These are phyloP conservation scores for Candida maltosa DNA, from an alignment of 805 yeast genomes.

Conservation along the genomic window DNA sequence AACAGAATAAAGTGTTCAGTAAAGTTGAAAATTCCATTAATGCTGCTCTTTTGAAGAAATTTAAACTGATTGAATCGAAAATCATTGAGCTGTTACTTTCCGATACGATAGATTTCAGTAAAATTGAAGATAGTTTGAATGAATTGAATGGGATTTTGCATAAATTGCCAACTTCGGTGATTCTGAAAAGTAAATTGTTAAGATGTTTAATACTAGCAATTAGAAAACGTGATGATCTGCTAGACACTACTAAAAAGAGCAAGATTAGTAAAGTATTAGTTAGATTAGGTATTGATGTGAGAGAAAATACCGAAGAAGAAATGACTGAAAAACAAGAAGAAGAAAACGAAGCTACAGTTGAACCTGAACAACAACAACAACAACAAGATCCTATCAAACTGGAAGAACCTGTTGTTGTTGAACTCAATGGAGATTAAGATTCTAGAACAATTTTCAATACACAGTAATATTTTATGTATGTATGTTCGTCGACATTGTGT, in stretches of 20 bases:
- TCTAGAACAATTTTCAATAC: no score
- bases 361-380: no score
- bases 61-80: conserved; percentile 9
- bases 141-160: conserved; percentile 13
- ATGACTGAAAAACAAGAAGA: conserved; percentile 2
- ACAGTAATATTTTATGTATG: no score
- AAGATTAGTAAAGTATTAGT: conserved; percentile 19
- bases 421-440: no score
- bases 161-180: conserved; percentile 26
- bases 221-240: conserved; percentile 19
- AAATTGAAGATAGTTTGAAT: conserved; percentile 12
- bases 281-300: conserved; percentile 13
- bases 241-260: conserved; percentile 14
- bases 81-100: conserved; percentile 7
- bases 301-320: conserved; percentile 7
- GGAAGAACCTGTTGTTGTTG: no score
- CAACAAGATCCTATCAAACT: neutral
- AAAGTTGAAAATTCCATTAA: conserved; percentile 22
- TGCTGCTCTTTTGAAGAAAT: no score
- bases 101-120: conserved; percentile 8
- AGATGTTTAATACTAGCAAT: conserved; percentile 27
- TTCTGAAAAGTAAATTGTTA: conserved; percentile 27
- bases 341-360: no score
- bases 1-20: conserved; percentile 22
- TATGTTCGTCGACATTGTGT: no score